Evolutionary conservation across 352 stramenopile species (phyloP).

Genomic region (Globisporangium ultimum): DNA sequence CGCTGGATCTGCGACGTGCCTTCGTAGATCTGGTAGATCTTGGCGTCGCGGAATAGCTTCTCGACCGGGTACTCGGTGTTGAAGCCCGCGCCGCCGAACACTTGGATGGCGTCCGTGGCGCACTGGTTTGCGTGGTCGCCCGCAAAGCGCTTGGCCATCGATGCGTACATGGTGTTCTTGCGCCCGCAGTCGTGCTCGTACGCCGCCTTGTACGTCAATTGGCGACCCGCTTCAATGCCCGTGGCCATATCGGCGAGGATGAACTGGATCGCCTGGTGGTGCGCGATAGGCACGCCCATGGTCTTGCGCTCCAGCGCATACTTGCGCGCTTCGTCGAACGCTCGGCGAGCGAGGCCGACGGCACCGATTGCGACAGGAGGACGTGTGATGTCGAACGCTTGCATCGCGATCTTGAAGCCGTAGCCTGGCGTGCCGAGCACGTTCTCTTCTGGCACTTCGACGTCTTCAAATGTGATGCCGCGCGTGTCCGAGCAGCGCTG

Average conservation of each 20-base stretch:
- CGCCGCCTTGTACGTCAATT: conserved; percentile 87
- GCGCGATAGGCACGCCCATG: conserved; percentile 82
- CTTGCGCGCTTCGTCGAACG: conserved; percentile 87
- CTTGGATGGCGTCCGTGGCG: conserved; percentile 86
- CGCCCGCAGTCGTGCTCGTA: conserved; percentile 87
- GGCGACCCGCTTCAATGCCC: conserved; percentile 79
- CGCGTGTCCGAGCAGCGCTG: conserved; percentile 90
- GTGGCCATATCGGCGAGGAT: conserved; percentile 91
- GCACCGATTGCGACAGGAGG: conserved; percentile 85
- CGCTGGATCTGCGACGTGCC: conserved; percentile 91
- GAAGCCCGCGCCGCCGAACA: conserved; percentile 89
- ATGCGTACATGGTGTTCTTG: conserved; percentile 89
- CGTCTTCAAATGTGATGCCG: conserved; percentile 90
- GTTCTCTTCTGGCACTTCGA: conserved; percentile 85
- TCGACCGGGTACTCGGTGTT: conserved; percentile 93
- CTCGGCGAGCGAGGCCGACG: conserved; percentile 80
- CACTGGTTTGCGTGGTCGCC: conserved; percentile 86
- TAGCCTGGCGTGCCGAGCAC: conserved; percentile 83
- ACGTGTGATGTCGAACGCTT: conserved; percentile 90
- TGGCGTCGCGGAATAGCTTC: conserved; percentile 90
- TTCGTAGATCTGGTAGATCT: conserved; percentile 93
- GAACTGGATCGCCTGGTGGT: conserved; percentile 87
- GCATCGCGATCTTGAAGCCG: conserved; percentile 93
- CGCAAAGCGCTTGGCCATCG: conserved; percentile 90
- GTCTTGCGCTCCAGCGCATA: conserved; percentile 87